Conservation (phyloP, 257 asterid genomes). For the Hygrophila difformis region DNA sequence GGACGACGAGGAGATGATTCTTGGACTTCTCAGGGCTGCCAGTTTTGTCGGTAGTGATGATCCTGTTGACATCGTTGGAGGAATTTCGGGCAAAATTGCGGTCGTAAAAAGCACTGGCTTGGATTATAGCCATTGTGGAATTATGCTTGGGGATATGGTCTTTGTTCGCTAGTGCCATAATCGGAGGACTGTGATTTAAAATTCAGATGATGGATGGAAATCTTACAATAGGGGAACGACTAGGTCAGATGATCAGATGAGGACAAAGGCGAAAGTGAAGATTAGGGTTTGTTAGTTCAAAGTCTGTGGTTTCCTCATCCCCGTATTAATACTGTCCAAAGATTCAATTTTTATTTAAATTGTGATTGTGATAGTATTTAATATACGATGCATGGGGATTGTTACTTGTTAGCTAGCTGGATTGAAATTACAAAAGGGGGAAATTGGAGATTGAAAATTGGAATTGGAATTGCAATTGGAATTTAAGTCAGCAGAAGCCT, state of each 20-base stretch:
- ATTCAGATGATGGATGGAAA: too few relatives aligned
- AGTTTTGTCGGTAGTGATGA: conserved; percentile 20
- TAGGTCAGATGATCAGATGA: too few relatives aligned
- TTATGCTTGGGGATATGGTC: conserved; percentile 28
- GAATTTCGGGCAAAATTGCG: conserved; percentile 30
- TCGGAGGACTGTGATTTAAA: too few relatives aligned
- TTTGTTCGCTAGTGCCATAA: conserved; percentile 52
- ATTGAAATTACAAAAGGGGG: conserved; percentile 6
- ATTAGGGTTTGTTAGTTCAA: conserved; percentile 11
- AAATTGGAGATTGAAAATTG: not conserved
- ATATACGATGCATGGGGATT: conserved; percentile 31
- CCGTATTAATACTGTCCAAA: not conserved
- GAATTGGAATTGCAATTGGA: conserved; percentile 10
- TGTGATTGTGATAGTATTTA: too few relatives aligned
- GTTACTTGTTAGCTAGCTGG: conserved; percentile 71
- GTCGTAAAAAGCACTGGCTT: conserved; percentile 46
- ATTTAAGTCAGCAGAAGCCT: conserved; percentile 51
- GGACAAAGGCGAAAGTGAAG: too few relatives aligned
- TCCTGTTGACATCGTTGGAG: conserved; percentile 17
- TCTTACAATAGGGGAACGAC: too few relatives aligned
- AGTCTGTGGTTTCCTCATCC: not conserved
- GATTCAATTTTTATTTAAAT: not conserved
- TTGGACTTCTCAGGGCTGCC: conserved; percentile 43
- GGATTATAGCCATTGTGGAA: conserved; percentile 44
- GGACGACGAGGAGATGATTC: conserved; percentile 35